Evolutionary conservation across 371 early-diverging fungal species (phyloP), one percentile per base, ranked within the genome.

Genomic region (Mucor indicus): DNA sequence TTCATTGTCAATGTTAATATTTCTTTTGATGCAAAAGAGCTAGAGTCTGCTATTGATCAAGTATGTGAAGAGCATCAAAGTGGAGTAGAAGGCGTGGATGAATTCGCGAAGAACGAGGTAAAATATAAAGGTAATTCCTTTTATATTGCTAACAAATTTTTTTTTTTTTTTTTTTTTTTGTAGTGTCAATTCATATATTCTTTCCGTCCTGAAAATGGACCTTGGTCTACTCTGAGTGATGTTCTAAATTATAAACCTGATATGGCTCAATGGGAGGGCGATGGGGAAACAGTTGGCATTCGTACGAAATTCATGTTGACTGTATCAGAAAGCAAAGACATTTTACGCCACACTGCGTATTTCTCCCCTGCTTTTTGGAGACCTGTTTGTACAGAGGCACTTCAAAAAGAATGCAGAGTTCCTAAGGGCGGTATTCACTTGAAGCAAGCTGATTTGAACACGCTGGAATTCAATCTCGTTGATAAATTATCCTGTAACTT

Each of bases 241-340:
- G n/a, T 75, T 20, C 61, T 75, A 11, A 62, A 62, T 11, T 68
- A 64, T 54, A 60, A 75, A 21, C 71, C 71, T 6, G 67, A 68
- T 10, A 68, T 66, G 69, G 49, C 72, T 5, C 67, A 68, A 31
- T 75, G 75, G 75, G 69, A 66, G 47, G 75, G 75, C 1, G 75
- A 75, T 50, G 75, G 75, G 22, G 69, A 68, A 33, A 21, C 56
- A 13, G 75, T 75, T 0, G 75, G 75, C 20, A 62, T 75, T 0
- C 69, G 63, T 13, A 62, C 64, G 6, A 55, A 49, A 31, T 42
- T 75, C 19, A 51, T 70, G 13, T 44, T 71, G 12, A 75, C 69
- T 9, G 21, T 51, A 15, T 50, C 60, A 17, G 38, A 48, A 15
- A 50, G 32, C 1, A 12, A 33, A 4, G 15, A 58, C 12, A 6